Evolutionary conservation across 2,329 filamentous ascomycete species (phyloP).

Genomic region (Apiospora malaysiana): DNA sequence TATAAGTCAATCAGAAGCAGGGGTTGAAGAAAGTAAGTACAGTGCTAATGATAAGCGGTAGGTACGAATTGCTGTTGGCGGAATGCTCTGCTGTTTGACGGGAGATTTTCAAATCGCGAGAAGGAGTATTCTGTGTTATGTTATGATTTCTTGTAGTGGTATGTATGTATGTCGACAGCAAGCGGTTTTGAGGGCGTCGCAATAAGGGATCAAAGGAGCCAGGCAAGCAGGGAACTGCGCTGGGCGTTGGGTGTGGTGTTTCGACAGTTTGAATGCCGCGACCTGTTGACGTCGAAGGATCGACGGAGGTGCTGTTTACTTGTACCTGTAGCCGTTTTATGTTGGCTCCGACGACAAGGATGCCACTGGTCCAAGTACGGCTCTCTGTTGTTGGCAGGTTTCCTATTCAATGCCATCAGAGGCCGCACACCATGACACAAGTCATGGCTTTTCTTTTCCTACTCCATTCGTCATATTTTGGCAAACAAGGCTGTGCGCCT

Average conservation of each 20-base stretch:
- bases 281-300: neutral
- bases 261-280: neutral
- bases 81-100: too few species aligned
- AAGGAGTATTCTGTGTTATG: too few species aligned
- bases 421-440: constrained; percentile 8
- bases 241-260: neutral
- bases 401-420: neutral
- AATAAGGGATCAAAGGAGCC: neutral
- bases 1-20: constrained; percentile 9
- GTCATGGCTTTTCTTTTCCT: neutral
- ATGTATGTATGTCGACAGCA: too few species aligned
- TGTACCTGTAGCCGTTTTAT: neutral
- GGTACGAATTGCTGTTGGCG: neutral
- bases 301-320: constrained; percentile 1
- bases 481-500: constrained; percentile 8
- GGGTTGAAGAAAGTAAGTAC: neutral
- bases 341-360: neutral
- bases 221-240: neutral
- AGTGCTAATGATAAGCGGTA: neutral
- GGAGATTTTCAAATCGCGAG: neutral
- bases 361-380: neutral
- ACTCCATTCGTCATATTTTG: neutral
- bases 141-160: neutral
- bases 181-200: neutral
- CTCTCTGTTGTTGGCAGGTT: neutral